Base-by-base conservation (phyloP, 345 rosid genomes). In the Gossypium thurberi region DNA sequence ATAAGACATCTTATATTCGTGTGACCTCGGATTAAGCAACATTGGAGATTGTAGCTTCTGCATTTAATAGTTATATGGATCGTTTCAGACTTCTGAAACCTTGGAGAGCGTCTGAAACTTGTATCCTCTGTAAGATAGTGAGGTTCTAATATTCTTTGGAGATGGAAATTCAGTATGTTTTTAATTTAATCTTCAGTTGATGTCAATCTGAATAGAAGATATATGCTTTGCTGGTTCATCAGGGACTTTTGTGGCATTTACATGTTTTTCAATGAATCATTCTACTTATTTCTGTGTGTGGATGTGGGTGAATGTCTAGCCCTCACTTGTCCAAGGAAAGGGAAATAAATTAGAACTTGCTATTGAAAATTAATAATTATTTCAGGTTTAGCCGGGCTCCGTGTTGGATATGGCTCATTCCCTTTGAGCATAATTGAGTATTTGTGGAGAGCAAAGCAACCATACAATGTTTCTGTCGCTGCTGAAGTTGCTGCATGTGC, bases 341-440 rank as follows among this genome's bases (percentile, higher is more conserved):
- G 23, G 13, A 42, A 64, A 20, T 0, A 6, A 28, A 20, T 20
- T 67, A 17, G 8, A 25, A 69, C 43, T 53, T 70, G 18, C 60
- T 21, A n/a, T 11, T 44, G 55, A 48, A n/a, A 72, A 62, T 59
- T 26, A 66, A 23, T 21, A 7, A 56, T 44, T 20, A 26, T 4
- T 82, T 76, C 85, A 94, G 98, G 92, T 71, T 81, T 95, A 72
- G 99, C 99, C 8, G 99, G 99, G 55, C 85, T 95, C 0, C 82
- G 98, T 7, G 94, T 92, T 76, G 99, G 99, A 63, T 95, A 95
- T 70, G 99, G 99, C 78, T 92, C 99, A 65, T 95, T 95, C 78
- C 94, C 98, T 37, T 72, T 82, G 73, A 89, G 96, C 79, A 84
- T 95, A 78, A 91, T 95, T 20, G 88, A 92, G 83, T 95, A 85